A percentile compares a stretch with the other conserved stretches of the same genome.
These are phyloP conservation scores for Eimeria sp. DNA, from an alignment of 169 alveolate genomes.

Conservation along the genomic window DNA sequence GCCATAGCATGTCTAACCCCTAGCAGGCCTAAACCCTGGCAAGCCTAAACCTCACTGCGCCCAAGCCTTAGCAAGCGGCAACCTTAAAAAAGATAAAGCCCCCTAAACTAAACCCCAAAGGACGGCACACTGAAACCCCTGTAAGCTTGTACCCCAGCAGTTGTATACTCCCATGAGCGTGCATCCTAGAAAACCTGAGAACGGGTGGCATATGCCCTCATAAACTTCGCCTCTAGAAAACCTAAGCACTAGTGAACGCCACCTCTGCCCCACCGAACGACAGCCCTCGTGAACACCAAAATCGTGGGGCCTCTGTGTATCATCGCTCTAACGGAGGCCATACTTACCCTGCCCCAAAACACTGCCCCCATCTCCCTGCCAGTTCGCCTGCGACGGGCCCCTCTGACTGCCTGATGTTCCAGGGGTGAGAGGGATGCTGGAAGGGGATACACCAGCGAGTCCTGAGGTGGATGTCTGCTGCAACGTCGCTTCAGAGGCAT, in stretches of 20 bases:
- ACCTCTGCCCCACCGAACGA: too few relatives aligned
- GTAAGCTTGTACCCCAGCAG: not conserved
- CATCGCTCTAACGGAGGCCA: not conserved
- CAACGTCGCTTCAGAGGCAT: not conserved
- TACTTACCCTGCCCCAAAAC: slow-evolving; percentile 3
- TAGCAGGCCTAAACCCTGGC: not conserved
- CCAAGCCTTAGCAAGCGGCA: too few relatives aligned
- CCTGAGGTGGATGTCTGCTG: not conserved
- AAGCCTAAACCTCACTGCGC: not conserved
- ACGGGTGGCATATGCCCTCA: not conserved
- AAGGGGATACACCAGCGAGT: not conserved
- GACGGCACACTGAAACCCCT: too few relatives aligned
- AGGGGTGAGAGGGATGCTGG: slow-evolving; percentile 23
- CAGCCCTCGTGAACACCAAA: not conserved
- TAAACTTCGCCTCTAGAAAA: too few relatives aligned
- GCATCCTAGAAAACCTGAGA: not conserved
- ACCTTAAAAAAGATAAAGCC: too few relatives aligned
- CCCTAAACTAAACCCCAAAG: too few relatives aligned
- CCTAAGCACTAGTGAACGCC: too few relatives aligned
- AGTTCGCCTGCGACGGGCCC: not conserved
- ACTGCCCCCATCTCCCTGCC: slow-evolving; percentile 38
- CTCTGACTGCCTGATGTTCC: slow-evolving; percentile 38
- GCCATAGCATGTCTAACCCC: not conserved
- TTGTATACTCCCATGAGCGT: not conserved
- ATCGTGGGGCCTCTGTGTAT: not conserved